These are phyloP conservation scores for Manihot esculenta DNA, from an alignment of 441 rosid genomes.

Conservation along the genomic window DNA sequence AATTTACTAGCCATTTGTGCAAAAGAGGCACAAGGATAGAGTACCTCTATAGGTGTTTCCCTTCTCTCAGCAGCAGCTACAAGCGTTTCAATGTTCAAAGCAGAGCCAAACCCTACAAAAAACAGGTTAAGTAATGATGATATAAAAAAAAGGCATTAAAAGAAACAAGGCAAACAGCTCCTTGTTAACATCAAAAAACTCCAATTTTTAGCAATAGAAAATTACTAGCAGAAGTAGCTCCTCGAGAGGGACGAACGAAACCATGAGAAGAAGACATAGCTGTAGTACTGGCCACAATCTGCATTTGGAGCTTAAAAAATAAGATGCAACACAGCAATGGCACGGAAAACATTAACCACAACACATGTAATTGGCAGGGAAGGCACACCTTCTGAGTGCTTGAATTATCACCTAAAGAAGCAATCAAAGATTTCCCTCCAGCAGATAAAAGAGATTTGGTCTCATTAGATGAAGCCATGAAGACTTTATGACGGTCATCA, in stretches of 20 bases:
- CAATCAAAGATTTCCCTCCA: conserved; percentile 42
- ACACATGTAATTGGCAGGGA: background rate
- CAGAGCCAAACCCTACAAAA: conserved; percentile 90
- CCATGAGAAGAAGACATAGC: conserved; percentile 57
- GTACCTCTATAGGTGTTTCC: conserved; percentile 87
- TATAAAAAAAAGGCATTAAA: background rate
- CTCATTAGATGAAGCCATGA: conserved; percentile 45
- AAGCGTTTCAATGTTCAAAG: conserved; percentile 95
- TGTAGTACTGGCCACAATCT: conserved; percentile 42
- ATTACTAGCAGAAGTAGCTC: conserved; percentile 81
- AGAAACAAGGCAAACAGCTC: background rate
- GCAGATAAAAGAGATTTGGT: conserved; percentile 48
- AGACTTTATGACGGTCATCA: conserved; percentile 56
- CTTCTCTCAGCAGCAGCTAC: conserved; percentile 99
- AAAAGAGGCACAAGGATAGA: background rate
- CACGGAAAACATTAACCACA: background rate
- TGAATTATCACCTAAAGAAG: conserved; percentile 50
- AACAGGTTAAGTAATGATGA: background rate
- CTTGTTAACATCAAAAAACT: background rate
- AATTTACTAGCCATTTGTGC: background rate
- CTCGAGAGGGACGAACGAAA: conserved; percentile 70
- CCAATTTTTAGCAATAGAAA: conserved; percentile 6
- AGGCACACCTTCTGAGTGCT: conserved; percentile 57
- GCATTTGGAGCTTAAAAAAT: conserved; percentile 32
- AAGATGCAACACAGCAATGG: background rate